Percentiles rank a stretch among this genome's conserved stretches.
Conservation (phyloP, 257 asterid species). For the Prunella vulgaris region DNA sequence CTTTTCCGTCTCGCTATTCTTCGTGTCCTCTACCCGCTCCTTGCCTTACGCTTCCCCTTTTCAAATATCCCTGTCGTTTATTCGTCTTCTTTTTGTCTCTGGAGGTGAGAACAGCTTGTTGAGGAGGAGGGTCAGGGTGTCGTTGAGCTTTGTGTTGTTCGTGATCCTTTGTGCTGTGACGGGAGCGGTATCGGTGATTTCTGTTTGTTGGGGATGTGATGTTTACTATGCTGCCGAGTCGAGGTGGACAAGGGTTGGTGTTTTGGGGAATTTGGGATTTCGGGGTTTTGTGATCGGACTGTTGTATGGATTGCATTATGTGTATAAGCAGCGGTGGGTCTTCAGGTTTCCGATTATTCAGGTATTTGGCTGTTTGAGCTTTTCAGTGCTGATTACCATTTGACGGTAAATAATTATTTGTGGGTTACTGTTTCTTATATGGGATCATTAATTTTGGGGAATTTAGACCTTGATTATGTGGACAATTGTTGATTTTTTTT, state of each 20-base stretch:
- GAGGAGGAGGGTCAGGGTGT: constrained; percentile 47
- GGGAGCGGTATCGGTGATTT: constrained; percentile 39
- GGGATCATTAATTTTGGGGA: not conserved
- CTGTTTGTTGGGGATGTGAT: constrained; percentile 61
- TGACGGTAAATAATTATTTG: not conserved
- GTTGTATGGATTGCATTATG: constrained; percentile 59
- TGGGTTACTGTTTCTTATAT: too few species aligned
- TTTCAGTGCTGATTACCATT: not conserved
- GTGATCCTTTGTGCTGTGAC: constrained; percentile 44
- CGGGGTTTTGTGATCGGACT: constrained; percentile 67
- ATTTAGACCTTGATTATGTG: not conserved
- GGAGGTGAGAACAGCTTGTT: constrained; percentile 32
- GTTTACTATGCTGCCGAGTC: constrained; percentile 21
- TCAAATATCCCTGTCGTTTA: constrained; percentile 42
- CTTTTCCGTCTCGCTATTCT: constrained; percentile 52
- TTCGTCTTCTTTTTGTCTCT: constrained; percentile 53
- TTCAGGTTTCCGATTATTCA: constrained; percentile 81
- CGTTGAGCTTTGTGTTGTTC: constrained; percentile 58
- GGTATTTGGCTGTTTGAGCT: constrained; percentile 34
- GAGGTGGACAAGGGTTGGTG: constrained; percentile 25
- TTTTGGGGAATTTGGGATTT: constrained; percentile 48
- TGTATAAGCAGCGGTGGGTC: constrained; percentile 70
- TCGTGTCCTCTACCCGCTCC: constrained; percentile 64
- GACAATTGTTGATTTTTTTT: not conserved
- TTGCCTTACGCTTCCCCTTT: constrained; percentile 52